Evolutionary conservation across 768 basidiomycete genomes (phyloP).

Genomic region (Coprinopsis sp.): DNA sequence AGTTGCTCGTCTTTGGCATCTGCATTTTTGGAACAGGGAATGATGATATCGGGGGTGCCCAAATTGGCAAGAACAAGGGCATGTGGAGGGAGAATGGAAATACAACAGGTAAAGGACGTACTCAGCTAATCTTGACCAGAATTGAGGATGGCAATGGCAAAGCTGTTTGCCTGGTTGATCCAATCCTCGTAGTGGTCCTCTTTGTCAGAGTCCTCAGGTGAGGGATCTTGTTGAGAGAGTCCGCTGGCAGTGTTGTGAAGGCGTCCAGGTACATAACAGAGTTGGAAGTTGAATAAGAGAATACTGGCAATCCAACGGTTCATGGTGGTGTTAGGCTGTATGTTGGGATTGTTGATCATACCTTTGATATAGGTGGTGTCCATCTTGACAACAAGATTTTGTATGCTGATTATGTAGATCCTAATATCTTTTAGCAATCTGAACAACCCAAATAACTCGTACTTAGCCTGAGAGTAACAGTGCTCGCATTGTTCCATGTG

Average conservation of each 20-base stretch:
- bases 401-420: slow-evolving; percentile 22
- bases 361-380: slow-evolving; percentile 30
- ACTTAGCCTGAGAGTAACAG: slow-evolving; percentile 28
- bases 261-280: slow-evolving; percentile 19
- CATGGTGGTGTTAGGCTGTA: slow-evolving; percentile 25
- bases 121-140: background rate
- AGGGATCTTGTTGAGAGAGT: slow-evolving; percentile 13
- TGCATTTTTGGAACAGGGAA: slow-evolving; percentile 8
- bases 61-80: too few relatives aligned
- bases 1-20: slow-evolving; percentile 9
- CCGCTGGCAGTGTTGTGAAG: slow-evolving; percentile 13
- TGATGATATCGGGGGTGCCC: too few relatives aligned
- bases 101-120: background rate
- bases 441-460: slow-evolving; percentile 30
- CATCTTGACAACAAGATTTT: slow-evolving; percentile 21
- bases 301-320: slow-evolving; percentile 27
- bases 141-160: slow-evolving; percentile 1
- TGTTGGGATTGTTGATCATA: slow-evolving; percentile 28
- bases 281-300: slow-evolving; percentile 22
- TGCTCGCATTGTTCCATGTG: slow-evolving; percentile 22
- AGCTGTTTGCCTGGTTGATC: background rate
- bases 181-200: slow-evolving; percentile 17
- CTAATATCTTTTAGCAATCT: slow-evolving; percentile 14
- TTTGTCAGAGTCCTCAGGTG: slow-evolving; percentile 6
- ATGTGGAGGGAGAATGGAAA: too few relatives aligned